These are phyloP conservation scores for Isatis lusitanica DNA, from an alignment of 441 rosid genomes.

Conservation along the genomic window DNA sequence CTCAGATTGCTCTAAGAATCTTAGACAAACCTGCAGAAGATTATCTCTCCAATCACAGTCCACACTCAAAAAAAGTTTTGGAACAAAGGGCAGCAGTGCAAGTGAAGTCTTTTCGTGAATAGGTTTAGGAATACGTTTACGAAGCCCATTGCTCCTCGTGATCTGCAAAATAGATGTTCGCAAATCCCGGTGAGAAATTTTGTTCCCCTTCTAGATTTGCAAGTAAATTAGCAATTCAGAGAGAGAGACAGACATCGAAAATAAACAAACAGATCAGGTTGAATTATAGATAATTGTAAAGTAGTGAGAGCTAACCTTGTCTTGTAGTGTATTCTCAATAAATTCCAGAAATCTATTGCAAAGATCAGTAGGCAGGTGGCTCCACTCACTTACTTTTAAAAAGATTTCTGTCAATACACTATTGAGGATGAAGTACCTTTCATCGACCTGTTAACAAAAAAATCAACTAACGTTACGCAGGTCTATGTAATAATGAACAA, in stretches of 20 bases:
- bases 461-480: slow-evolving; percentile 18
- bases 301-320: slow-evolving; percentile 53
- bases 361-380: slow-evolving; percentile 50
- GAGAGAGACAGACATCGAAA: neutral
- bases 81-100: slow-evolving; percentile 58
- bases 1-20: slow-evolving; percentile 24
- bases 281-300: neutral
- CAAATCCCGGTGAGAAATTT: slow-evolving; percentile 9
- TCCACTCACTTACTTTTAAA: slow-evolving; percentile 59
- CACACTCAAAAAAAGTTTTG: slow-evolving; percentile 61
- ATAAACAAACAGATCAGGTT: neutral
- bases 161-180: slow-evolving; percentile 42
- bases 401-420: slow-evolving; percentile 64
- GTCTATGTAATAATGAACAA: neutral
- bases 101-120: slow-evolving; percentile 51
- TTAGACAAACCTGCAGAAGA: slow-evolving; percentile 70
- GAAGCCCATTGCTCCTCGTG: slow-evolving; percentile 41
- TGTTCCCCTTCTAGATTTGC: neutral
- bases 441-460: slow-evolving; percentile 59
- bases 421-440: slow-evolving; percentile 67
- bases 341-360: slow-evolving; percentile 62
- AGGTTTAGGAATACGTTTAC: slow-evolving; percentile 47
- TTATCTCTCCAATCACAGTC: slow-evolving; percentile 51
- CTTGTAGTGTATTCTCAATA: slow-evolving; percentile 62
- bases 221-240: slow-evolving; percentile 15